Base-by-base conservation (phyloP, 345 rosid genomes). In the Arabidopsis suecica region DNA sequence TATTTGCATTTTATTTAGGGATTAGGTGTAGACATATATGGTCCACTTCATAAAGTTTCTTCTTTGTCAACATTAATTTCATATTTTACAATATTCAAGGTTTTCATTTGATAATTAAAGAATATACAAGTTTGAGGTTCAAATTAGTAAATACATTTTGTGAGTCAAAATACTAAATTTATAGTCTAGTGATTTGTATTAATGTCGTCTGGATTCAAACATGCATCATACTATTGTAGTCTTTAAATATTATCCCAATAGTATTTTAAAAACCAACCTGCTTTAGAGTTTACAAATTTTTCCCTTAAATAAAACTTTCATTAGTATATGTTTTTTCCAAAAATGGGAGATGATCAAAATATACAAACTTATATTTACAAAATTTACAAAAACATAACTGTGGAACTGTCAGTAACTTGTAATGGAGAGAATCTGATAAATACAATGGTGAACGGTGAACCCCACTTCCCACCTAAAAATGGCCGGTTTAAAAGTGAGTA, bases 401-500 rank as follows among this genome's bases (percentile, higher is more conserved):
- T 76, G 55, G 61, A 70, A 32, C 12, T 64, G 68, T 28, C 32
- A 71, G 54, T 70, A 77, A 70, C 16, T 55, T 63, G 45, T n/a
- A 70, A 77, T 54, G 71, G 54, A 48, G 28, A 64, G 66, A 51
- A 56, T 38, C 55, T 56, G 71, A 71, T 70, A 71, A 71, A 77
- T 77, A 77, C 66, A 55, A 56, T n/a, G 51, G 53, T 77, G 64
- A 76, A 55, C 7, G 42, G 51, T 69, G 80, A 64, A 71, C 76
- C 80, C 80, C 80, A 77, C 80, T 57, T 71, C 68, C 72, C 80
- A 77, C 80, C 80, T 77, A 77, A 77, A 70, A 56, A 64, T 77
- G 80, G 76, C 67, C 72, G 80, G 80, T 71, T 77, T 64, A 47
- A 71, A 77, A 77, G 76, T 77, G 67, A 48, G 76, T 71, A 77